phyloP scores from a whole-genome alignment of 352 stramenopile species.

The Phytophthora nicotianae region DNA sequence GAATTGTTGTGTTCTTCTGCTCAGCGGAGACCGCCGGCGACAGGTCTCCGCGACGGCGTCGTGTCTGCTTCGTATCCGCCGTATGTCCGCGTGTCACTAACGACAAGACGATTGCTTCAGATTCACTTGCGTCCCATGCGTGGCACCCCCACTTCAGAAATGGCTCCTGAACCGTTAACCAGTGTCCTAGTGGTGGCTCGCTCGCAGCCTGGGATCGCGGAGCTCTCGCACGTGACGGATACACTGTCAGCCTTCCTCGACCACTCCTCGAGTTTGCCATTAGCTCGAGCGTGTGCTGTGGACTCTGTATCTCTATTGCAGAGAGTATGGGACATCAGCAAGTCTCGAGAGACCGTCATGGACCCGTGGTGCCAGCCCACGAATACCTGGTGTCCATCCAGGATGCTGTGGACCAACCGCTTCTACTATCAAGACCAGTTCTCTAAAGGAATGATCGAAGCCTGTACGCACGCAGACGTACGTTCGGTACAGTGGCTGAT shows the following conservation, averaged over 20 bases:
- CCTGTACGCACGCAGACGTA: constrained; percentile 21
- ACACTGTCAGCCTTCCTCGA: constrained; percentile 28
- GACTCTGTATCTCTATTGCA: constrained; percentile 24
- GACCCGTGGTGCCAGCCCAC: constrained; percentile 22
- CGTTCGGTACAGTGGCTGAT: constrained; percentile 27
- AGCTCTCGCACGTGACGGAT: constrained; percentile 29
- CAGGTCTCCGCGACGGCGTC: too few relatives aligned
- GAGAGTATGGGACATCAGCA: constrained; percentile 22
- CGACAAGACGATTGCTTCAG: constrained; percentile 30
- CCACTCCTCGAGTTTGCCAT: constrained; percentile 20
- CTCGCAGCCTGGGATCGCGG: constrained; percentile 20
- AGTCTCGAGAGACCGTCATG: constrained; percentile 11
- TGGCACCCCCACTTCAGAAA: constrained; percentile 17
- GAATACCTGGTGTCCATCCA: constrained; percentile 24
- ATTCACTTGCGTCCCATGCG: constrained; percentile 13
- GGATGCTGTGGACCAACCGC: constrained; percentile 30
- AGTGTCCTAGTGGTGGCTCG: constrained; percentile 24
- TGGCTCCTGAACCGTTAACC: constrained; percentile 23
- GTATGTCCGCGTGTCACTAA: constrained; percentile 6
- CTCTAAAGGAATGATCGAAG: constrained; percentile 20
- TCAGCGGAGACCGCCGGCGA: too few relatives aligned
- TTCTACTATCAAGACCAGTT: constrained; percentile 37
- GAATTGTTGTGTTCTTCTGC: too few relatives aligned
- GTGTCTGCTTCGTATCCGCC: background rate
- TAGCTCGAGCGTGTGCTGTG: constrained; percentile 25